Evolutionary conservation across 2,329 filamentous ascomycete genomes (phyloP), one percentile per base, ranked within the genome.

Genomic region (Gremmenia infestans): DNA sequence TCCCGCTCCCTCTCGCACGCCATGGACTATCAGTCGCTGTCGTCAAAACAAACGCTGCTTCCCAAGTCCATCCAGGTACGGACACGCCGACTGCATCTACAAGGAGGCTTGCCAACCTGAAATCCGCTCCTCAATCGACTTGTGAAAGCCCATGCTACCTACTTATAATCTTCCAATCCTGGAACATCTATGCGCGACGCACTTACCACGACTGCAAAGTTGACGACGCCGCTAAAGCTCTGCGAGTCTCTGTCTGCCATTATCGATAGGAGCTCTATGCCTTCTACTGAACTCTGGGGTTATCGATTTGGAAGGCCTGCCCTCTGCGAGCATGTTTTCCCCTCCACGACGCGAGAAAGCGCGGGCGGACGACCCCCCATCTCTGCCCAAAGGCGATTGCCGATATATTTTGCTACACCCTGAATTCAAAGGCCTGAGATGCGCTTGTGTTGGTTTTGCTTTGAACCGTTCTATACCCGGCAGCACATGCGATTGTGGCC

Each of bases 321-420:
- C 55, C 48, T 56, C 42, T 55, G 12, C 50, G 59, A 66, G 50
- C 56, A 66, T 66, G 60, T 67, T 63, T 48, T 63, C 63, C 50
- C 65, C 65, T 51, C 65, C 62, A 35, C 66, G 61, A 52, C 64
- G 61, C 63, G 65, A 65, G 54, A 68, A 62, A 59, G 60, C 63
- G 36, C 59, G 58, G 54, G 54, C 51, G 17, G 54, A 60, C 52
- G 77, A 80, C 55, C 78, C 80, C 53, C 60, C 73, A 39, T 73
- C 73, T 50, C 73, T 85, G 22, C 81, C 81, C 14, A 74, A 77
- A 61, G 81, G 81, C 35, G 79, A 82, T 62, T 85, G 81, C 62
- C 79, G 80, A 57, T 84, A 80, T 63, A 83, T 85, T 59, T 68
- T 85, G 32, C 72, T 81, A 28, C 73, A 79, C 54, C 79, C 81